These are phyloP conservation scores for Phytophthora ohioensis DNA, from an alignment of 352 stramenopile genomes.

Conservation along the genomic window DNA sequence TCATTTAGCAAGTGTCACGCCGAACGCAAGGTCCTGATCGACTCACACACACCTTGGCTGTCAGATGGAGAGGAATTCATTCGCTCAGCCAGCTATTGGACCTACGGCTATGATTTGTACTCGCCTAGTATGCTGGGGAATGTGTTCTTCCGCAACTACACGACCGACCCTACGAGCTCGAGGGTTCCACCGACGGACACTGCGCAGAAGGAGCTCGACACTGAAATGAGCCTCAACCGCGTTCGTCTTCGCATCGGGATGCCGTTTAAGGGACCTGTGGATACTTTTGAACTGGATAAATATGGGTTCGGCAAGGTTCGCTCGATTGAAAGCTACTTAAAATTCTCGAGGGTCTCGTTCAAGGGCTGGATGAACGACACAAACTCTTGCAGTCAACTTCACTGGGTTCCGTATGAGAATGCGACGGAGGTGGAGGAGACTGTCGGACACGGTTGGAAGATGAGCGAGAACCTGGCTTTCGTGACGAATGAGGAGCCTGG, in stretches of 20 bases:
- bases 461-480: conserved; percentile 17
- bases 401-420: conserved; percentile 70
- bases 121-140: conserved; percentile 57
- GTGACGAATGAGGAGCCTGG: background rate
- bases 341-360: conserved; percentile 61
- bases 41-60: conserved; percentile 80
- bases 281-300: conserved; percentile 59
- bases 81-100: conserved; percentile 67
- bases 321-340: conserved; percentile 57
- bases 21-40: conserved; percentile 65
- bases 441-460: conserved; percentile 55
- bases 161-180: conserved; percentile 60
- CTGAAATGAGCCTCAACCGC: conserved; percentile 55
- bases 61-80: conserved; percentile 77
- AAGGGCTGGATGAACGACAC: conserved; percentile 54
- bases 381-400: conserved; percentile 66
- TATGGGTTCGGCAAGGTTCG: conserved; percentile 60
- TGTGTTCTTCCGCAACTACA: conserved; percentile 80
- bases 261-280: conserved; percentile 60
- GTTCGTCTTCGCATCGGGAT: conserved; percentile 57
- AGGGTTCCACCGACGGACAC: conserved; percentile 50
- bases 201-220: conserved; percentile 44
- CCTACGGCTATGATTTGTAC: conserved; percentile 75
- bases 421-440: conserved; percentile 53
- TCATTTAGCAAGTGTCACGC: conserved; percentile 86